Percentiles rank a stretch among this genome's conserved stretches.
These are phyloP conservation scores for Cryptosporidium canis DNA, from an alignment of 169 alveolate species.

Conservation along the genomic window DNA sequence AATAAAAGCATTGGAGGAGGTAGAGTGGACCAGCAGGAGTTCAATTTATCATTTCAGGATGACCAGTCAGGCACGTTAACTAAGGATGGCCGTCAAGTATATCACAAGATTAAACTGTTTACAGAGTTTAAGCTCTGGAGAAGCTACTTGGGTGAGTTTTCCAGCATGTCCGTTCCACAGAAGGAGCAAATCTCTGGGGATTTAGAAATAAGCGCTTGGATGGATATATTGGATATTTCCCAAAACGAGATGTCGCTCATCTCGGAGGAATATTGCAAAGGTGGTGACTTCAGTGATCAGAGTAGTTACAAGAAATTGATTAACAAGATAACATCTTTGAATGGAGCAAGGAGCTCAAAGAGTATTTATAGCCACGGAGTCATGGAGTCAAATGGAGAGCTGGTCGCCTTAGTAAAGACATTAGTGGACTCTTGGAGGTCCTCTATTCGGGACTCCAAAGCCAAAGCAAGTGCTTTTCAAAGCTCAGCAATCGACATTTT, in stretches of 20 bases:
- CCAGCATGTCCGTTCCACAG: background rate
- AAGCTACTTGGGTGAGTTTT: background rate
- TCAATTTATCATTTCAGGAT: background rate
- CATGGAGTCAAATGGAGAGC: background rate
- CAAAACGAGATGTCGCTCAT: constrained; percentile 37
- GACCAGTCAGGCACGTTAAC: background rate
- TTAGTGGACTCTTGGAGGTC: constrained; percentile 27
- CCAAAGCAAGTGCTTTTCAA: constrained; percentile 1
- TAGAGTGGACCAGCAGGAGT: background rate
- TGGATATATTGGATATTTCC: constrained; percentile 44
- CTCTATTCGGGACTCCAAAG: background rate
- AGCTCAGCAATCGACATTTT: constrained; percentile 20
- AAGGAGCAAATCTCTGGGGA: background rate
- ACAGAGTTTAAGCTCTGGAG: constrained; percentile 54
- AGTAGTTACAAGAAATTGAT: background rate
- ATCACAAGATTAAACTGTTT: background rate
- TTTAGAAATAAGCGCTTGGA: constrained; percentile 15
- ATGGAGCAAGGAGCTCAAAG: background rate
- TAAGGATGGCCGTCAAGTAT: background rate
- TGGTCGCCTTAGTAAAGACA: background rate
- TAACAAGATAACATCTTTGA: background rate
- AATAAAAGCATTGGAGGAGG: background rate
- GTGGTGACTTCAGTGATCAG: background rate
- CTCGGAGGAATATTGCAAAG: constrained; percentile 3
- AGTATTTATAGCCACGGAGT: background rate